Conservation (phyloP, 192 early-diverging fungal species). For the Gigaspora rosea region DNA sequence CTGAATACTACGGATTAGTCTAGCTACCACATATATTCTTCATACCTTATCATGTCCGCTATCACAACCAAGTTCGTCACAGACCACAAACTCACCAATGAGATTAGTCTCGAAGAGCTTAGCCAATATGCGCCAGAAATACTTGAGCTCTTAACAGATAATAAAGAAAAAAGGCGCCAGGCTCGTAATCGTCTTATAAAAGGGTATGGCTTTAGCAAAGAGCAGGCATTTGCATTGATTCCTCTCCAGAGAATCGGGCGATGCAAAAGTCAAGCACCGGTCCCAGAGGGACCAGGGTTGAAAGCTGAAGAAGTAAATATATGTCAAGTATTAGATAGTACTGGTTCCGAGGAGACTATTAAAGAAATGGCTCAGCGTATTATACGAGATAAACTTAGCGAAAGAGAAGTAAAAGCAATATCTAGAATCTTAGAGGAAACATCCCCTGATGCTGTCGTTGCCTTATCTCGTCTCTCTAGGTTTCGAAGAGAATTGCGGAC, state of each 20-base stretch:
- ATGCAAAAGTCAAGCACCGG: too few species aligned
- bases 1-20: neutral
- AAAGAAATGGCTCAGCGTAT: conserved; percentile 8
- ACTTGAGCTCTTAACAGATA: too few species aligned
- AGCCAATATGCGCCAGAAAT: too few species aligned
- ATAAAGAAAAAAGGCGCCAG: too few species aligned
- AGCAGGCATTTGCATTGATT: too few species aligned
- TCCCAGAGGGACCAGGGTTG: neutral
- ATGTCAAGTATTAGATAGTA: too few species aligned
- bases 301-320: too few species aligned
- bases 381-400: neutral
- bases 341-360: neutral
- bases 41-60: conserved; percentile 2
- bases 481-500: conserved; percentile 14
- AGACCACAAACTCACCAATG: neutral
- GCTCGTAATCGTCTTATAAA: too few species aligned
- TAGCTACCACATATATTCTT: neutral
- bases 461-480: neutral
- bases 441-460: neutral
- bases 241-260: too few species aligned
- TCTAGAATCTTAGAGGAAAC: neutral
- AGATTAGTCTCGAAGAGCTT: too few species aligned
- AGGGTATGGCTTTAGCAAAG: too few species aligned
- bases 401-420: conserved; percentile 9
- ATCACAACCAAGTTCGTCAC: conserved; percentile 1